These are phyloP conservation scores for Ceratobasidium sp. DNA, from an alignment of 1,284 basidiomycete species.

Conservation along the genomic window DNA sequence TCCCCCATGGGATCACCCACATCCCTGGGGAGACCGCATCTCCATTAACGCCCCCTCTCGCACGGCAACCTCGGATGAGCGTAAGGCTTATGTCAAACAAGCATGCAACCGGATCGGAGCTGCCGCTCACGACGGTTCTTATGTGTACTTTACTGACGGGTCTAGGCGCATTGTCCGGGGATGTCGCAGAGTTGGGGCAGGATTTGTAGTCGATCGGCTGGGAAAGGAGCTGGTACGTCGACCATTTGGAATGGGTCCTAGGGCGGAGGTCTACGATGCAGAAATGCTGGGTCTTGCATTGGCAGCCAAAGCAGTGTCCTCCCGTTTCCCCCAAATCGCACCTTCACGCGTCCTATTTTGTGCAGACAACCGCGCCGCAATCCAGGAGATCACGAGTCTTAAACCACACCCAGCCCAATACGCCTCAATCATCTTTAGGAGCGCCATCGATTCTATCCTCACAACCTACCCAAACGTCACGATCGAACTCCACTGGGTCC, in stretches of 20 bases:
- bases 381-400: background rate
- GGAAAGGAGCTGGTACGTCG: background rate
- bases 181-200: background rate
- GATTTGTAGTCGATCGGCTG: background rate
- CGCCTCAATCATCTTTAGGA: background rate
- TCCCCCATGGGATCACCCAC: slow-evolving; percentile 3
- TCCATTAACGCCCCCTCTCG: background rate
- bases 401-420: slow-evolving; percentile 1
- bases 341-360: background rate
- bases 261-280: background rate
- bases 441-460: background rate
- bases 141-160: background rate
- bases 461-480: background rate
- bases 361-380: background rate
- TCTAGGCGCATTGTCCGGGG: background rate
- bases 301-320: background rate
- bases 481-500: slow-evolving; percentile 41
- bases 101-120: background rate
- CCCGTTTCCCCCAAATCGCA: background rate
- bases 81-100: background rate
- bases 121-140: background rate
- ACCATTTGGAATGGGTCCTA: background rate
- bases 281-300: background rate
- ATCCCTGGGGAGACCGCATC: background rate
- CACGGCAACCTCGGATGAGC: background rate